phyloP scores from a whole-genome alignment of 495 filamentous ascomycete genomes.

The Daldinia bambusicola region DNA sequence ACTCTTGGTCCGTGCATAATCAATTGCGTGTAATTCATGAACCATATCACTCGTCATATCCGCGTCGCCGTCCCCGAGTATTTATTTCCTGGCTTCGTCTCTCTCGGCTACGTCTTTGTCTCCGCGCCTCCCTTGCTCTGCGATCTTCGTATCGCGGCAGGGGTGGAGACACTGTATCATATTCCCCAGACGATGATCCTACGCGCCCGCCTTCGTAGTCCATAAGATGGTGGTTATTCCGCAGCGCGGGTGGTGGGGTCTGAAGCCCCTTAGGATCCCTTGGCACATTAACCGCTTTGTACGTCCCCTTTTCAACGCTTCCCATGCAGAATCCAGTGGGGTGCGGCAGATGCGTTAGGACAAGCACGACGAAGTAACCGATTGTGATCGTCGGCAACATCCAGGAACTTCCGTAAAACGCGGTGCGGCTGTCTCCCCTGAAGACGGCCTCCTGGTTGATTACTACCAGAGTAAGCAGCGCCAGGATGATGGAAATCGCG shows the following conservation, averaged over 20 bases:
- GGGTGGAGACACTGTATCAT: conserved; percentile 11
- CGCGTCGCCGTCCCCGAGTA: conserved; percentile 9
- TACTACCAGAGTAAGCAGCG: conserved; percentile 46
- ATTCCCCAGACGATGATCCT: conserved; percentile 11
- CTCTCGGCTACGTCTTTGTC: conserved; percentile 10
- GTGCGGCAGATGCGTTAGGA: conserved; percentile 51
- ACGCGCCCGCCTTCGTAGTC: conserved; percentile 32
- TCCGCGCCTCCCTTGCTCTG: not conserved
- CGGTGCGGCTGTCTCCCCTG: not conserved
- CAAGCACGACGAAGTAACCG: conserved; percentile 47
- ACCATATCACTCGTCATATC: not conserved
- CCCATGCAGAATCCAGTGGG: conserved; percentile 43
- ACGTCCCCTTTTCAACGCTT: conserved; percentile 26
- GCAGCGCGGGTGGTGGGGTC: not conserved
- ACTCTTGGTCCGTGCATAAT: not conserved
- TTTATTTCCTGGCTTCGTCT: conserved; percentile 9
- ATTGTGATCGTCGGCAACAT: conserved; percentile 54
- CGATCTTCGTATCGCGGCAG: conserved; percentile 18
- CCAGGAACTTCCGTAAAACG: conserved; percentile 50
- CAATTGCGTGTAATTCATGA: not conserved
- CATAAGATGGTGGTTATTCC: conserved; percentile 14
- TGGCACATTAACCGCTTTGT: conserved; percentile 17
- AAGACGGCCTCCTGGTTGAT: conserved; percentile 40
- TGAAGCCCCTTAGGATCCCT: conserved; percentile 11
- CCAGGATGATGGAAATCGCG: conserved; percentile 46